Percentiles rank a stretch among this genome's conserved stretches.
phyloP scores from a whole-genome alignment of 2,329 filamentous ascomycete species.

The Fonsecaea multimorphosa region DNA sequence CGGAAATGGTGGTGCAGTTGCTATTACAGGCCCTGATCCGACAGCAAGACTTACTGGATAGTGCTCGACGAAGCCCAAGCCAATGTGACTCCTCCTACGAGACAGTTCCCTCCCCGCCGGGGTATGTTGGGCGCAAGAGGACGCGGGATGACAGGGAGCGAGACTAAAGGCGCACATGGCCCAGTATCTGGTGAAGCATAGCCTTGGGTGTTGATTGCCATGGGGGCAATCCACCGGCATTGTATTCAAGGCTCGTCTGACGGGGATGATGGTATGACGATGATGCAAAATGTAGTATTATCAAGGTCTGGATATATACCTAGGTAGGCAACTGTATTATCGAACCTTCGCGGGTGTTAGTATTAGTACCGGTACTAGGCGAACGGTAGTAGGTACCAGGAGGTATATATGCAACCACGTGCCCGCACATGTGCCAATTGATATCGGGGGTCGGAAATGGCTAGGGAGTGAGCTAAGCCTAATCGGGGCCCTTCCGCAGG shows the following conservation, averaged over 20 bases:
- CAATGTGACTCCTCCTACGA: neutral
- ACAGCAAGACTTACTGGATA: neutral
- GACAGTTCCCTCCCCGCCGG: neutral
- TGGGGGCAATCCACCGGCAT: neutral
- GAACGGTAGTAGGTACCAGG: too few relatives aligned
- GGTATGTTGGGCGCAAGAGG: conserved; percentile 12
- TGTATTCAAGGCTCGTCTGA: neutral
- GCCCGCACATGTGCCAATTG: neutral
- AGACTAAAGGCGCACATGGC: neutral
- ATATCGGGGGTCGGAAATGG: neutral
- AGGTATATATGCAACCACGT: neutral
- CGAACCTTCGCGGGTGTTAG: too few relatives aligned
- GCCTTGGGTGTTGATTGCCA: neutral
- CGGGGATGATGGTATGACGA: neutral
- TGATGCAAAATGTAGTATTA: too few relatives aligned
- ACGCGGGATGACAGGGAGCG: neutral
- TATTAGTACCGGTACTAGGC: too few relatives aligned
- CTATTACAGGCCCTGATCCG: conserved; percentile 13
- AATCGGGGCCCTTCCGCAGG: neutral
- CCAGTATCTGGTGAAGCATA: neutral
- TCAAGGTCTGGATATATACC: too few relatives aligned
- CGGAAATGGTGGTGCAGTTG: conserved; percentile 18
- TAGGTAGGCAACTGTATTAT: too few relatives aligned
- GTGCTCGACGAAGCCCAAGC: neutral
- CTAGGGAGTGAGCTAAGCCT: neutral